phyloP scores from a whole-genome alignment of 441 rosid species.

The Aleurites moluccanus region DNA sequence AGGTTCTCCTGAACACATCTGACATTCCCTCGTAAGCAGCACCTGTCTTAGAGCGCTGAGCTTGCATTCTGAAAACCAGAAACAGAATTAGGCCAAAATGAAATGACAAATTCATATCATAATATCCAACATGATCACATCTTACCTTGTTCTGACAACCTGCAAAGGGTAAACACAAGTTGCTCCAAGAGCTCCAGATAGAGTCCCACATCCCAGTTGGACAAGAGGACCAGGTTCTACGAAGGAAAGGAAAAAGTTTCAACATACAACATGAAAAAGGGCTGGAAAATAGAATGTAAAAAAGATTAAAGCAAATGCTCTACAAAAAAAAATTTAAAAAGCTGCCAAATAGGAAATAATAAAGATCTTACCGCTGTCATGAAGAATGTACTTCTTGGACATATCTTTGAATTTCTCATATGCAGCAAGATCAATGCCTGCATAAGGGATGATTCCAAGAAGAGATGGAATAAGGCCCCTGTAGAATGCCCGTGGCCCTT shows the following conservation, averaged over 20 bases:
- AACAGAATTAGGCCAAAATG: conserved; percentile 19
- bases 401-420: conserved; percentile 87
- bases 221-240: conserved; percentile 85
- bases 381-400: conserved; percentile 74
- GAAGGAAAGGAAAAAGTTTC: neutral
- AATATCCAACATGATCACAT: neutral
- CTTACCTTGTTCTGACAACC: conserved; percentile 91
- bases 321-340: neutral
- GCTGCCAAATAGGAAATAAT: neutral
- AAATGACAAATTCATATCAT: neutral
- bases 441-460: conserved; percentile 90
- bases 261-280: neutral
- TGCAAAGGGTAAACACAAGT: conserved; percentile 94
- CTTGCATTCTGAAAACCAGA: conserved; percentile 68
- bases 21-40: conserved; percentile 55
- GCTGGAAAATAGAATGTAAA: neutral
- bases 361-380: conserved; percentile 52
- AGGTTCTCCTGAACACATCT: conserved; percentile 66
- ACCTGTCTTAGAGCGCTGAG: conserved; percentile 47
- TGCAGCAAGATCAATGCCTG: conserved; percentile 95
- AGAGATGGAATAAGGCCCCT: conserved; percentile 92
- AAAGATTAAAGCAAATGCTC: neutral
- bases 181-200: conserved; percentile 93
- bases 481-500: conserved; percentile 91
- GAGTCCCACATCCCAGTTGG: conserved; percentile 85